Evolutionary conservation across 768 basidiomycete species (phyloP), one percentile per base, ranked within the genome.

Genomic region (Megacollybia marginata): DNA sequence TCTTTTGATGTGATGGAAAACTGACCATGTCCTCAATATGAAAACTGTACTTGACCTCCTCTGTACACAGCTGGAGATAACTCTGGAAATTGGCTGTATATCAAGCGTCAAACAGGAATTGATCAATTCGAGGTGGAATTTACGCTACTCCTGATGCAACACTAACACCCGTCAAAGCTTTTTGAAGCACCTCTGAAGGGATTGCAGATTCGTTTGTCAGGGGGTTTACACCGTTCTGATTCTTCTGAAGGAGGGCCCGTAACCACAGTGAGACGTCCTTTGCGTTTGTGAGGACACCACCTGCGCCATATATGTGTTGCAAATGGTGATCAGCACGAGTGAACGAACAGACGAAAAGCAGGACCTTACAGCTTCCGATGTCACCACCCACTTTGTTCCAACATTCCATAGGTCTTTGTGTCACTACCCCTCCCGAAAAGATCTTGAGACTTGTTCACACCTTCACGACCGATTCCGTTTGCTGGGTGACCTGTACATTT

Each of bases 261-360:
- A 53, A 33, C 52, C 52, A 53, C 13, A 36, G 42, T 9, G 47
- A 40, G 12, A 32, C 19, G 44, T 52, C 51, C 8, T 18, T 34
- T 15, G 44, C 52, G 32, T 33, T 53, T 23, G 43, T 50, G 32
- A 53, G 49, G 9, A 53, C 35, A 9, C 52, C 52, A 11, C 52
- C 52, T 13, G 52, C 13, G 4, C 52, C 52, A 9, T 34, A 10
- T 4, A 50, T 7, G 6, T 36, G 46, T 51, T n/a, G 16, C 35
- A n/a, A 5, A 49, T 15, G 47, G 23, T 34, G 15, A 11, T 36
- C 32, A 28, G 31, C 36, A 10, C 33, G 10, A 15, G 19, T 10
- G 42, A 28, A 16, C 42, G 32, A 43, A 44, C 9, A 50, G 18
- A 33, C n/a, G 31, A 28, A 49, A 31, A 28, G 51, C 23, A 23